phyloP scores from a whole-genome alignment of 2,329 filamentous ascomycete genomes.

The Epicoccum nigrum region DNA sequence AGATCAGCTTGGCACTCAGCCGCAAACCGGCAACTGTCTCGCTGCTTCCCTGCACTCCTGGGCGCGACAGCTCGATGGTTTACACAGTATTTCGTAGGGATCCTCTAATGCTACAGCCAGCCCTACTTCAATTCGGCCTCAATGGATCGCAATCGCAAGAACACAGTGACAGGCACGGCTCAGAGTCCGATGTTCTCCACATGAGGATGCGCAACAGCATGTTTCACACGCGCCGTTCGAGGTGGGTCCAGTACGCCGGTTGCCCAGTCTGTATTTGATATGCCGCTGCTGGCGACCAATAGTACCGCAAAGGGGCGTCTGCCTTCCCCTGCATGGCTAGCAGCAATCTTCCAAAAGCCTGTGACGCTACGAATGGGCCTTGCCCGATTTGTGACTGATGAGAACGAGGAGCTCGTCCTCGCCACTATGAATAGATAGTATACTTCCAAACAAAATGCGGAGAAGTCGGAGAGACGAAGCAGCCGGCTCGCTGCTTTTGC shows the following conservation, averaged over 20 bases:
- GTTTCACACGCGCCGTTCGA: conserved; percentile 35
- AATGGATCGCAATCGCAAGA: neutral
- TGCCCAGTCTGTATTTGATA: conserved; percentile 35
- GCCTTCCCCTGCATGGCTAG: conserved; percentile 38
- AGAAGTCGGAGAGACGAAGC: conserved; percentile 37
- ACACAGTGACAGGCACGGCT: conserved; percentile 14
- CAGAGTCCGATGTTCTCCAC: conserved; percentile 21
- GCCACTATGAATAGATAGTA: conserved; percentile 47
- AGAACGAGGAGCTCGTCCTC: conserved; percentile 31
- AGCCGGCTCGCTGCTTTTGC: conserved; percentile 15
- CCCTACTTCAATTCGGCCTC: conserved; percentile 2
- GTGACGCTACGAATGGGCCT: conserved; percentile 23
- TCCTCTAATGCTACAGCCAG: conserved; percentile 4
- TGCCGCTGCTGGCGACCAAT: conserved; percentile 36
- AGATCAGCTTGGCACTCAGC: conserved; percentile 32
- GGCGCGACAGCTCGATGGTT: neutral
- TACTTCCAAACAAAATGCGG: conserved; percentile 43
- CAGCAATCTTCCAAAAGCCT: conserved; percentile 14
- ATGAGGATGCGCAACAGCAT: conserved; percentile 33
- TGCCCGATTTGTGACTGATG: conserved; percentile 27
- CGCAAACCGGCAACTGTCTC: conserved; percentile 25
- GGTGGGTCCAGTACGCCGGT: conserved; percentile 25
- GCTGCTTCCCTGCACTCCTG: conserved; percentile 14
- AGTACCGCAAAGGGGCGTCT: conserved; percentile 13
- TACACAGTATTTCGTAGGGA: no score